phyloP scores from a whole-genome alignment of 2,329 filamentous ascomycete species.

The Colletotrichum sublineola region DNA sequence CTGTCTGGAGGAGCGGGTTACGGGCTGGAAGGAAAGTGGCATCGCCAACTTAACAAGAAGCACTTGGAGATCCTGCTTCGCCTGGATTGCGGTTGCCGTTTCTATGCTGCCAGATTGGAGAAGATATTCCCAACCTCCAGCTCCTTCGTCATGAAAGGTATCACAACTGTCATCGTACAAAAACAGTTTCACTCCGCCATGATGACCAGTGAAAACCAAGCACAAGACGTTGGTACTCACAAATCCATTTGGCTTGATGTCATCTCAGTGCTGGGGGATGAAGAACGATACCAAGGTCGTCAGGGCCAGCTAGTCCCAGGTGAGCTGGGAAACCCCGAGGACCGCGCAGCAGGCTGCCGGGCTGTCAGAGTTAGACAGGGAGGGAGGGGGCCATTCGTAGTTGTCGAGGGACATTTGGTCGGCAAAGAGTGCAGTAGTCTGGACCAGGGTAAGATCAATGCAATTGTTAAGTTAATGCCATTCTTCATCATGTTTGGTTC shows the following conservation, averaged over 20 bases:
- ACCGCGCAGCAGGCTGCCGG: background rate
- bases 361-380: background rate
- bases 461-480: background rate
- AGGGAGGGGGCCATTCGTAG: background rate
- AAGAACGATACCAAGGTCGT: background rate
- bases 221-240: background rate
- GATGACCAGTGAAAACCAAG: too few relatives aligned
- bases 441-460: background rate
- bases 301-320: background rate
- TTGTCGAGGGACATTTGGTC: background rate
- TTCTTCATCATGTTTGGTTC: background rate
- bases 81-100: background rate
- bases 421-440: background rate
- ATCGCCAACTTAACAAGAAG: background rate
- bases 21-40: background rate
- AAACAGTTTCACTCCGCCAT: background rate
- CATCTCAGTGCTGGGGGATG: background rate
- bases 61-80: background rate
- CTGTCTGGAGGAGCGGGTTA: background rate
- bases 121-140: background rate
- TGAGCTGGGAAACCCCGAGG: background rate
- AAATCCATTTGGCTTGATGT: background rate
- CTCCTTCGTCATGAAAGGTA: background rate
- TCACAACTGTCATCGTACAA: background rate
- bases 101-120: background rate